Evolutionary conservation across 371 early-diverging fungal genomes (phyloP), one percentile per base, ranked within the genome.

Genomic region (Mucor sp.): DNA sequence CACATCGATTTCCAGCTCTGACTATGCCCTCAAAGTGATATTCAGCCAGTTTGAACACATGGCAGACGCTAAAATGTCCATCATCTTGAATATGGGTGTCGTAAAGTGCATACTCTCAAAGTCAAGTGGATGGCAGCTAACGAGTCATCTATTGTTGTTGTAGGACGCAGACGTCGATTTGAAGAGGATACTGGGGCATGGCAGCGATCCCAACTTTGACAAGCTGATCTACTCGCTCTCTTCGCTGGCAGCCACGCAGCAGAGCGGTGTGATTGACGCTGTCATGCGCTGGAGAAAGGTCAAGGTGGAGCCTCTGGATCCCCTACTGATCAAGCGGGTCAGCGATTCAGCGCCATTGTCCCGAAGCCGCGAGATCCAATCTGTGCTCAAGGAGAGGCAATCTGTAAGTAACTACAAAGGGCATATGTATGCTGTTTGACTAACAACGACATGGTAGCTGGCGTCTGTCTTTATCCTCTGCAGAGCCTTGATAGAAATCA

Each of bases 231-330:
- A 83, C 25, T 90, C 94, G 0, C 74, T 98, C 5, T 94, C 94
- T 1, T 86, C 89, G n/a, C 74, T 95, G 33, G 93, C 96, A 19
- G 85, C 89, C 30, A 91, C 92, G 66, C 91, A 94, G 62, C 94
- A 96, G 32, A 93, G 90, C 53, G 87, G 91, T 4, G 91, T 98
- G 28, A 94, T 97, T 53, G 98, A 97, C 76, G 80, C 90, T 35
- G 87, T 98, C 17, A 93, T 97, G 89, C 80, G 89, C 1, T 97
- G 98, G 97, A 85, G 95, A 62, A 91, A 93, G 76, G 74, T 82
- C 25, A 91, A 92, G 60, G 89, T 90, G 27, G 94, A 93, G 32
- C 78, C 87, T 15, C 63, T 83, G 6, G 89, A 90, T 63, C 70
- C 74, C n/a, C 61, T 68, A 14, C 37, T 81, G 8, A 67, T 84